phyloP scores from a whole-genome alignment of 345 rosid genomes.

The Syzygium aqueum region DNA sequence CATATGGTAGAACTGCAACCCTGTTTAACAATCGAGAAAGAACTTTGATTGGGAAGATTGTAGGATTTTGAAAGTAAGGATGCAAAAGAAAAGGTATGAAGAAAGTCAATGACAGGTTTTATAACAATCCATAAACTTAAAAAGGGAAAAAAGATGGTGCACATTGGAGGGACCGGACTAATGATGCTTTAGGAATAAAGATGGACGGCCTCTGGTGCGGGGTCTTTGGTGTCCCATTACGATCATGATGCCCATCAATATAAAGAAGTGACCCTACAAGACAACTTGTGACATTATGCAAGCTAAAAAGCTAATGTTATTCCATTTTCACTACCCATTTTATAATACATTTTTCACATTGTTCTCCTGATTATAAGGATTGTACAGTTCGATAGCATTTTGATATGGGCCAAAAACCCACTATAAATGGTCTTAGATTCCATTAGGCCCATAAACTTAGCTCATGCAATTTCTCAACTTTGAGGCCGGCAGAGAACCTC shows the following conservation, averaged over 20 bases:
- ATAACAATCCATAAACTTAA: background rate
- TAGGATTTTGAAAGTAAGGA: background rate
- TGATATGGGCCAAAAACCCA: background rate
- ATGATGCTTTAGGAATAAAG: background rate
- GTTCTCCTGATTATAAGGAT: background rate
- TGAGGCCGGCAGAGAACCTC: background rate
- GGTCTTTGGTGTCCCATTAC: background rate
- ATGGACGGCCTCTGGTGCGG: background rate
- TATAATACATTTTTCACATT: background rate
- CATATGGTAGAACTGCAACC: background rate
- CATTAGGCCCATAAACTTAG: background rate
- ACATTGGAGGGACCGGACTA: background rate
- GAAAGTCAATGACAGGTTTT: background rate
- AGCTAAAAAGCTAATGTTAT: background rate
- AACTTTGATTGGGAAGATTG: background rate
- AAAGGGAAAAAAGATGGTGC: background rate
- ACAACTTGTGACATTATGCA: background rate
- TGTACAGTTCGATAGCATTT: background rate
- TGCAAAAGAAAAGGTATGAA: background rate
- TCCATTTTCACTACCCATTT: background rate
- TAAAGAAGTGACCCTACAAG: background rate
- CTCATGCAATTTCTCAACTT: background rate
- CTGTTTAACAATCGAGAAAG: background rate
- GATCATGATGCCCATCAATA: background rate
- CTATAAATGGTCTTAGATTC: background rate